These are phyloP conservation scores for Pterocarpus macrocarpus DNA, from an alignment of 306 rosid species.

Conservation along the genomic window DNA sequence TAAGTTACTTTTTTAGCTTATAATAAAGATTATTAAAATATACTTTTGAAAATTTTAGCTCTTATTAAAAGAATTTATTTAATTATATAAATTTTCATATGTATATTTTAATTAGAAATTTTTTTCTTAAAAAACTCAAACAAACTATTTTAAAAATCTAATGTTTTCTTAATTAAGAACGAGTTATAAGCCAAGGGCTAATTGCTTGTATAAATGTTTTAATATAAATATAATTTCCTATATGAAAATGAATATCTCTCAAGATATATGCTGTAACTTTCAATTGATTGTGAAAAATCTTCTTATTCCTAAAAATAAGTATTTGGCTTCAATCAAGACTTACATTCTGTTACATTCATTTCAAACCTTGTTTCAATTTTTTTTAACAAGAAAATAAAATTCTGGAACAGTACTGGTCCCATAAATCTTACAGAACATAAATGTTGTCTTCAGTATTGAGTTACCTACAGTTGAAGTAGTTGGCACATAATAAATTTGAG, in stretches of 20 bases:
- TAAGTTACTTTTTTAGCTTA: too few species aligned
- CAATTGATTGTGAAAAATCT: neutral
- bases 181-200: constrained; percentile 18
- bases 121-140: neutral
- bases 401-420: constrained; percentile 36
- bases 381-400: neutral
- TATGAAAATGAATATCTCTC: constrained; percentile 7
- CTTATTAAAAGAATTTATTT: too few species aligned
- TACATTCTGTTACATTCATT: constrained; percentile 29
- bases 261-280: neutral
- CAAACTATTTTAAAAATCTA: neutral
- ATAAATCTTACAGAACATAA: constrained; percentile 34
- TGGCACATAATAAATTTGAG: constrained; percentile 45
- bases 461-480: constrained; percentile 34
- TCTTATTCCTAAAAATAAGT: neutral
- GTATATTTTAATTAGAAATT: neutral
- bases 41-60: neutral
- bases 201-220: neutral
- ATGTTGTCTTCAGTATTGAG: constrained; percentile 24
- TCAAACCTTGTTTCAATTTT: neutral
- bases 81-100: too few species aligned
- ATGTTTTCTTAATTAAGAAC: constrained; percentile 8
- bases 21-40: too few species aligned
- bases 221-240: neutral
- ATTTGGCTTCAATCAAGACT: neutral